Conservation (phyloP, 2,329 filamentous ascomycete genomes). For the Hypoxylon sp. region DNA sequence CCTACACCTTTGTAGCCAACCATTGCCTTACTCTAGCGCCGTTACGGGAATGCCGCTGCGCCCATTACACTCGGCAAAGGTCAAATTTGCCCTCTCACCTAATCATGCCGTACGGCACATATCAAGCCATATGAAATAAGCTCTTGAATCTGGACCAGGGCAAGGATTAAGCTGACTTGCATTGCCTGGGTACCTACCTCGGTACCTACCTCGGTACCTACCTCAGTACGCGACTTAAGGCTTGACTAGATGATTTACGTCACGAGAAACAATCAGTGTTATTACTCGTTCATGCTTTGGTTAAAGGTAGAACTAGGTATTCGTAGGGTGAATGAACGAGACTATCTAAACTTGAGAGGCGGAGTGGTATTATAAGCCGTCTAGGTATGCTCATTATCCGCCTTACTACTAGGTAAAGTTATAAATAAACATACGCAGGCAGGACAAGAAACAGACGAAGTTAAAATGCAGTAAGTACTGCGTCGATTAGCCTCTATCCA, state of each 20-base stretch:
- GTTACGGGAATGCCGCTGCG: slow-evolving; percentile 6
- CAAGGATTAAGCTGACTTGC: slow-evolving; percentile 8
- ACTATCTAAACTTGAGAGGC: neutral
- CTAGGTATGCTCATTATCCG: neutral
- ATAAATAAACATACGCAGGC: neutral
- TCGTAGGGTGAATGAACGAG: neutral
- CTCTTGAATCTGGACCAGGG: slow-evolving; percentile 7
- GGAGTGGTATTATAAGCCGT: neutral
- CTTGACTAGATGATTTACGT: neutral
- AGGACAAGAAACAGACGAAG: neutral
- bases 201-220: too few relatives aligned
- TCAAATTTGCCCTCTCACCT: slow-evolving; percentile 3
- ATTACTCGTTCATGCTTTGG: neutral
- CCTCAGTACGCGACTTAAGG: too few relatives aligned
- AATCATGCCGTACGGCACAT: neutral
- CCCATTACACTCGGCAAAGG: slow-evolving; percentile 7
- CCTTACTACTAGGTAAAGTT: neutral
- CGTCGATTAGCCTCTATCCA: neutral
- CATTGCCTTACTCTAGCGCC: neutral
- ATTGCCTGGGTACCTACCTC: neutral
- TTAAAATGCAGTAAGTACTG: too few relatives aligned
- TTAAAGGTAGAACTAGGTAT: neutral
- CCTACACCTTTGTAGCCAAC: slow-evolving; percentile 6
- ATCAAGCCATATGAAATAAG: slow-evolving; percentile 14
- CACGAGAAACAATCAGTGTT: neutral